These are phyloP conservation scores for Penicillium flavigenum DNA, from an alignment of 495 filamentous ascomycete genomes.

Conservation along the genomic window DNA sequence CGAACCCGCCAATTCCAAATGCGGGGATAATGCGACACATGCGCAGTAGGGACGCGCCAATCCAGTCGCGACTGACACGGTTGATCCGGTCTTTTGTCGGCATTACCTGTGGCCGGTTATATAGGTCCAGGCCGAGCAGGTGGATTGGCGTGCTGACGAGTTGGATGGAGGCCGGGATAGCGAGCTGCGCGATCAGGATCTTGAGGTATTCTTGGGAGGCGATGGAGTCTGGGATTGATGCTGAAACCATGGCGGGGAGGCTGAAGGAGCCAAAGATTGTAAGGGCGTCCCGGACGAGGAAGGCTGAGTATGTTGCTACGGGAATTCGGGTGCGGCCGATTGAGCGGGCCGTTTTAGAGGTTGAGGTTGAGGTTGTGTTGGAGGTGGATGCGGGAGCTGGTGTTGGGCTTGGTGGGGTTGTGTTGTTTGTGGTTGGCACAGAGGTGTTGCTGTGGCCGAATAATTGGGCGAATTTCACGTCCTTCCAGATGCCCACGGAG, in stretches of 20 bases:
- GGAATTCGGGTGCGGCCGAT: slow-evolving; percentile 53
- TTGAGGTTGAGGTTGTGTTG: slow-evolving; percentile 25
- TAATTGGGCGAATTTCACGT: slow-evolving; percentile 47
- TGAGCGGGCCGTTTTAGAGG: slow-evolving; percentile 30
- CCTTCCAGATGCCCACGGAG: slow-evolving; percentile 45
- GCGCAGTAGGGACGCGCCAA: slow-evolving; percentile 65
- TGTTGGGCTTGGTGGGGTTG: slow-evolving; percentile 45
- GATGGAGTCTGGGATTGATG: slow-evolving; percentile 38
- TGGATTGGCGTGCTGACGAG: slow-evolving; percentile 80
- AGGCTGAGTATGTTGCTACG: slow-evolving; percentile 54
- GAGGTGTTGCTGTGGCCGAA: slow-evolving; percentile 37
- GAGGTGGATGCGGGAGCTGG: slow-evolving; percentile 32
- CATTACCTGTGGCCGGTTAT: slow-evolving; percentile 59
- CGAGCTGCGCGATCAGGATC: slow-evolving; percentile 64
- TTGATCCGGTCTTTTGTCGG: slow-evolving; percentile 54
- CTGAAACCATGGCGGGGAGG: slow-evolving; percentile 52
- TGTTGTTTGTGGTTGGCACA: slow-evolving; percentile 28
- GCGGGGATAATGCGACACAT: slow-evolving; percentile 86
- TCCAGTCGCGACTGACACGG: slow-evolving; percentile 71
- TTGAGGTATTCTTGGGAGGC: slow-evolving; percentile 38
- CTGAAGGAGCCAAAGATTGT: slow-evolving; percentile 92
- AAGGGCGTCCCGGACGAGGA: slow-evolving; percentile 74
- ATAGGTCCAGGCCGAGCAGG: slow-evolving; percentile 79
- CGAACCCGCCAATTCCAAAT: slow-evolving; percentile 84
- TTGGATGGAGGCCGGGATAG: slow-evolving; percentile 76